Percentiles rank a stretch among this genome's conserved stretches.
phyloP scores from a whole-genome alignment of 164 flowering plant species.

The Berberis vulgaris region DNA sequence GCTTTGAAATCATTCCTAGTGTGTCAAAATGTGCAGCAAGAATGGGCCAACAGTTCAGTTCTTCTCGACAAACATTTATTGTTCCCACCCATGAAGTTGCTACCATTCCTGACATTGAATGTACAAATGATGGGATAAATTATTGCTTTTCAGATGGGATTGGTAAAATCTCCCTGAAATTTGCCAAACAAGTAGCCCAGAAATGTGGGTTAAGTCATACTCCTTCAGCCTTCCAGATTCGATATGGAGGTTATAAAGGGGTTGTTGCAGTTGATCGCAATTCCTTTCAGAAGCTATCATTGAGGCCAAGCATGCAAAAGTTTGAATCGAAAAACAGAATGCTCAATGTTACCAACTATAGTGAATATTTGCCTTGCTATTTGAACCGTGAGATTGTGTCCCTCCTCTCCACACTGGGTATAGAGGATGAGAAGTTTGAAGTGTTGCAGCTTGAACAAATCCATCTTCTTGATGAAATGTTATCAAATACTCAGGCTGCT shows the following conservation, averaged over 20 bases:
- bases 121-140: constrained; percentile 41
- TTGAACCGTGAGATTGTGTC: constrained; percentile 77
- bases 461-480: constrained; percentile 45
- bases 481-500: constrained; percentile 49
- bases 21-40: constrained; percentile 96
- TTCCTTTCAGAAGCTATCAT: constrained; percentile 70
- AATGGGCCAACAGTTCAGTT: constrained; percentile 94
- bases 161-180: constrained; percentile 69
- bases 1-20: constrained; percentile 62
- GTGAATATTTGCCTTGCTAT: constrained; percentile 73
- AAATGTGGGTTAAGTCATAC: constrained; percentile 48
- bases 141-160: constrained; percentile 98
- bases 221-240: constrained; percentile 93
- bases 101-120: constrained; percentile 75
- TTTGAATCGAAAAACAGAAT: constrained; percentile 72
- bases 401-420: constrained; percentile 81
- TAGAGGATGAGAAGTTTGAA: constrained; percentile 48
- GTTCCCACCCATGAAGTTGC: constrained; percentile 59
- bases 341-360: constrained; percentile 80
- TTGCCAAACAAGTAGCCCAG: constrained; percentile 64
- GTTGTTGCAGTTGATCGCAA: constrained; percentile 78
- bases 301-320: constrained; percentile 81
- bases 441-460: constrained; percentile 54
- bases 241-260: constrained; percentile 97
- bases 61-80: constrained; percentile 54